Evolutionary conservation across 1,284 basidiomycete species (phyloP), one percentile per base, ranked within the genome.

Genomic region (Fomitopsis pinicola): DNA sequence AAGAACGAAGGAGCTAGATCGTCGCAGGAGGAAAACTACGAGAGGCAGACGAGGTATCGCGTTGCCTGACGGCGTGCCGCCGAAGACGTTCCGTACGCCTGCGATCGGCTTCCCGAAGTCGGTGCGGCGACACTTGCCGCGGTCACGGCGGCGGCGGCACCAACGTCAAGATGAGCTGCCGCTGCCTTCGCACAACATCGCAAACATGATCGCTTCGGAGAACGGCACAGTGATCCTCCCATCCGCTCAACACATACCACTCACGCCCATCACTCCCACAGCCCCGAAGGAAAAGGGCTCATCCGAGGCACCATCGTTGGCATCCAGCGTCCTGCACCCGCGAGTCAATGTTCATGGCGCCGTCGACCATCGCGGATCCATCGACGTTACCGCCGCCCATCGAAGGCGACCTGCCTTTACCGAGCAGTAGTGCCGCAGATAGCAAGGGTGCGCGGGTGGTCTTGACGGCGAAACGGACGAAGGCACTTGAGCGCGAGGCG

Each of bases 1-100:
- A 91, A 72, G 96, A 98, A 67, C 85, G 76, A 93, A 94, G 76
- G 95, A 98, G 67, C 83, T 92, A 65, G 88, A 83, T 65, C 88
- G 88, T 67, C 86, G 95, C 48, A 84, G 94, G 64, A 94, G 96
- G 76, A 84, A 95, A 55, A 92, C 92, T 68, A 95, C 92, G 0
- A 87, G 96, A 62, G 95, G 93, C 4, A 83, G 95, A 58, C 82
- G 96, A 55, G 95, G 94, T n/a, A 82, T 97, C 64, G 87, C 87
- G 1, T 78, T 98, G 17, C 95, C 97, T 0, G 97, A 99, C 71
- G 88, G 96, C 58, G 97, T 98, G 66, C 91, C 94, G 2, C 85
- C 92, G 70, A 87, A 95, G 76, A 98, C 97, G 8, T 91, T 91
- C 74, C 88, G 97, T 42, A 95, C 94, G 0, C 88, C 90, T 6